Evolutionary conservation across 139 green algal species (phyloP).

Genomic region (Edaphochlamys debaryana): DNA sequence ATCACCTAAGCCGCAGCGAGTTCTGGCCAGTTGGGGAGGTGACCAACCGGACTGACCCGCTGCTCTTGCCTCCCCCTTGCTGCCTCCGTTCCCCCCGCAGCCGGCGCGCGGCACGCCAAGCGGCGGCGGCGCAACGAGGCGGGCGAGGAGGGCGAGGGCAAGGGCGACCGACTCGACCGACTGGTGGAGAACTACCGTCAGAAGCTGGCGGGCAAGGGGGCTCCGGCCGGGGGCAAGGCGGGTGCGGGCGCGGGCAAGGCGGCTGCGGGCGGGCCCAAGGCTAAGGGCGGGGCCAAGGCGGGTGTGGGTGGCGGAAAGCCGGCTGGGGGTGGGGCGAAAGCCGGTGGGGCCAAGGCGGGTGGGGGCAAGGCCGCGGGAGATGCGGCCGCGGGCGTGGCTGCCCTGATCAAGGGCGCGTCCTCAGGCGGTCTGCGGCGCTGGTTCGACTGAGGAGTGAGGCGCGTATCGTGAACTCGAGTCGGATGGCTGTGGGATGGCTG

Average conservation of each 20-base stretch:
- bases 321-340: too few species aligned
- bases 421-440: conserved; percentile 56
- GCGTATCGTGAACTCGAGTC: too few species aligned
- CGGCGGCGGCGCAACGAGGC: conserved; percentile 38
- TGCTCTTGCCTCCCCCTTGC: background rate
- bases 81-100: background rate
- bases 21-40: background rate
- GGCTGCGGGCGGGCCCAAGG: background rate
- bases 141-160: conserved; percentile 47
- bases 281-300: background rate
- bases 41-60: background rate
- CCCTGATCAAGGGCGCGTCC: background rate
- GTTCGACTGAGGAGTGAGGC: conserved; percentile 56
- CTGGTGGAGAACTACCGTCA: conserved; percentile 45
- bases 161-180: conserved; percentile 52
- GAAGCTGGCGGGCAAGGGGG: background rate
- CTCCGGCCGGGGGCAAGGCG: background rate
- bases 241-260: background rate
- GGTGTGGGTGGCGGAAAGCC: background rate
- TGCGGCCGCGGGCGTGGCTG: background rate
- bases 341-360: background rate
- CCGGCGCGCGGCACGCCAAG: conserved; percentile 6
- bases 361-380: background rate
- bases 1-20: background rate
- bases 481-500: background rate